Conservation (phyloP, 371 early-diverging fungal genomes). For the Rhizopus arrhizus region DNA sequence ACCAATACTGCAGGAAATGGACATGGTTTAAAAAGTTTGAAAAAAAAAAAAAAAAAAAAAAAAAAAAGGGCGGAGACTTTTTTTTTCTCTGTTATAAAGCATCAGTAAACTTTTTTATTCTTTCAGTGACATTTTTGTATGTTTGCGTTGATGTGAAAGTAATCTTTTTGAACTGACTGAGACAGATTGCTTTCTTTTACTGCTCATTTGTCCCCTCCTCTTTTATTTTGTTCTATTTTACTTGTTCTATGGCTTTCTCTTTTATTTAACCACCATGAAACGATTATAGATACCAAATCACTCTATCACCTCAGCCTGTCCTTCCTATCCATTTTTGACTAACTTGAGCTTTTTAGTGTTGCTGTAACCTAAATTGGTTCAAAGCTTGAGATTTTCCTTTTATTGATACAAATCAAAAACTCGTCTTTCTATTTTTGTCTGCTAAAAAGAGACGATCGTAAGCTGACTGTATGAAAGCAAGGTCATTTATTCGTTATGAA, state of each 20-base stretch:
- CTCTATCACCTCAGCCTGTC: conserved; percentile 44
- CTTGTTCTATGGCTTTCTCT: conserved; percentile 21
- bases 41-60: conserved; percentile 1
- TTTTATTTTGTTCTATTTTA: conserved; percentile 15
- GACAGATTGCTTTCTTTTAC: conserved; percentile 25
- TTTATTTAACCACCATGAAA: conserved; percentile 38
- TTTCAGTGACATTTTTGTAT: conserved; percentile 27
- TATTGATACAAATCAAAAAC: conserved; percentile 55
- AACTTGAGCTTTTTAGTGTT: not conserved
- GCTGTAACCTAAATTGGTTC: conserved; percentile 29
- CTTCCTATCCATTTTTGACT: conserved; percentile 16
- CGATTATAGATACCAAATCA: conserved; percentile 47
- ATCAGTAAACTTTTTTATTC: too few relatives aligned
- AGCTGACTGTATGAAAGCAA: conserved; percentile 35
- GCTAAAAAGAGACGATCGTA: conserved; percentile 25
- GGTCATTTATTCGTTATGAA: conserved; percentile 55
- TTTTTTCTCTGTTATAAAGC: too few relatives aligned
- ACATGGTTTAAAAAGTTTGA: not conserved
- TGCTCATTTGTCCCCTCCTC: conserved; percentile 9
- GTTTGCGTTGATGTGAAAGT: conserved; percentile 61
- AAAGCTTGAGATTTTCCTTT: conserved; percentile 49
- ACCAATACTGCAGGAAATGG: conserved; percentile 41
- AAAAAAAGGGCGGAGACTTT: too few relatives aligned
- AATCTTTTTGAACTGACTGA: conserved; percentile 56
- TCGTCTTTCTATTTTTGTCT: conserved; percentile 57